Evolutionary conservation across 2,329 filamentous ascomycete species (phyloP).

Genomic region (Coleophoma eucalyptorum): DNA sequence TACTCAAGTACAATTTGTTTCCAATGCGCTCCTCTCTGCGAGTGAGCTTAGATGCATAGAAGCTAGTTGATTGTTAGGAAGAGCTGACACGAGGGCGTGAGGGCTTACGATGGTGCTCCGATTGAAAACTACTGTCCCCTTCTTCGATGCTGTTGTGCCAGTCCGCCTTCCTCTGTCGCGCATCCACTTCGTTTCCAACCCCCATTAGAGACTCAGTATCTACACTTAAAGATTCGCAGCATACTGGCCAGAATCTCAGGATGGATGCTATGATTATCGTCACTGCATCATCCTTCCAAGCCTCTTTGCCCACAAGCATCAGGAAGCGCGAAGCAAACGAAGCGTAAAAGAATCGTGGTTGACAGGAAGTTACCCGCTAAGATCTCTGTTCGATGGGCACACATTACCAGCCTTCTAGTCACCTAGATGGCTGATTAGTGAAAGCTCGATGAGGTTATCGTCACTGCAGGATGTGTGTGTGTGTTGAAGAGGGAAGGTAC

Average conservation of each 20-base stretch:
- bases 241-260: slow-evolving; percentile 20
- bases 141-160: slow-evolving; percentile 17
- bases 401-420: slow-evolving; percentile 22
- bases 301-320: slow-evolving; percentile 2
- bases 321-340: slow-evolving; percentile 5
- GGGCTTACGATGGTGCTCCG: slow-evolving; percentile 26
- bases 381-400: slow-evolving; percentile 32
- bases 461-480: slow-evolving; percentile 26
- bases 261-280: slow-evolving; percentile 24
- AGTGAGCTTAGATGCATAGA: slow-evolving; percentile 3
- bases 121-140: slow-evolving; percentile 32
- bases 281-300: slow-evolving; percentile 14
- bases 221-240: slow-evolving; percentile 7
- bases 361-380: slow-evolving; percentile 22
- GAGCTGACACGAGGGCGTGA: neutral
- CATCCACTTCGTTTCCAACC: slow-evolving; percentile 10
- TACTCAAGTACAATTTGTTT: slow-evolving; percentile 5
- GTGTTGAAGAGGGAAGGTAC: slow-evolving; percentile 6
- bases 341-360: slow-evolving; percentile 1
- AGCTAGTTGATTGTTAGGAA: slow-evolving; percentile 11
- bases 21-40: slow-evolving; percentile 3
- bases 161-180: slow-evolving; percentile 8
- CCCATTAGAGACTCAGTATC: slow-evolving; percentile 11
- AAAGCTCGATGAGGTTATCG: slow-evolving; percentile 28
- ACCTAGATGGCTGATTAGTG: slow-evolving; percentile 21